phyloP scores from a whole-genome alignment of 140 eudicot species.

The Senecio squalidus region DNA sequence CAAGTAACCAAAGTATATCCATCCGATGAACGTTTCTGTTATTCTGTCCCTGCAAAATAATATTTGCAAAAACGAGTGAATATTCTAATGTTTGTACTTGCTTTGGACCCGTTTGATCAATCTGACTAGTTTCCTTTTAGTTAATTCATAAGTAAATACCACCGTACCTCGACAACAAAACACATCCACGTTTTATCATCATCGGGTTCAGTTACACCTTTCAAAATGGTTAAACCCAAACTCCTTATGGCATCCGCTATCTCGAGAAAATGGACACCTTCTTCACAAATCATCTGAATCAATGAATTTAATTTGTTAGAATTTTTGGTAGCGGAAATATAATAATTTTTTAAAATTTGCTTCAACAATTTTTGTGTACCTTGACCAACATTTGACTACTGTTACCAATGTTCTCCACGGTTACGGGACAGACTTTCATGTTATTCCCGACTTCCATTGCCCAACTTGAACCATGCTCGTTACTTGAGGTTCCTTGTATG shows the following conservation, averaged over 20 bases:
- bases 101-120: no score
- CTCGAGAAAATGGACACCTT: conserved; percentile 64
- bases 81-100: no score
- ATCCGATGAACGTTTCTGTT: conserved; percentile 83
- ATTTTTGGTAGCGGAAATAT: no score
- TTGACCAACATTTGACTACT: conserved; percentile 84
- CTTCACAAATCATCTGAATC: conserved; percentile 77
- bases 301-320: not conserved
- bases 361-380: conserved; percentile 48
- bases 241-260: conserved; percentile 75
- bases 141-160: no score
- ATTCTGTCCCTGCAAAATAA: conserved; percentile 63
- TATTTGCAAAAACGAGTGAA: no score
- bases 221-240: conserved; percentile 75
- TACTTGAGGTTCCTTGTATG: conserved; percentile 38
- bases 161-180: conserved; percentile 97
- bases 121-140: no score
- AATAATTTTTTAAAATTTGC: not conserved
- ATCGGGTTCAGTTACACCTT: conserved; percentile 73
- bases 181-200: conserved; percentile 72
- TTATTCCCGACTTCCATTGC: conserved; percentile 87
- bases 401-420: conserved; percentile 68
- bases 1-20: conserved; percentile 92
- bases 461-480: conserved; percentile 94
- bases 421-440: conserved; percentile 71